Evolutionary conservation across 331 rosid genomes (phyloP).

Genomic region (Rosa hybrid): DNA sequence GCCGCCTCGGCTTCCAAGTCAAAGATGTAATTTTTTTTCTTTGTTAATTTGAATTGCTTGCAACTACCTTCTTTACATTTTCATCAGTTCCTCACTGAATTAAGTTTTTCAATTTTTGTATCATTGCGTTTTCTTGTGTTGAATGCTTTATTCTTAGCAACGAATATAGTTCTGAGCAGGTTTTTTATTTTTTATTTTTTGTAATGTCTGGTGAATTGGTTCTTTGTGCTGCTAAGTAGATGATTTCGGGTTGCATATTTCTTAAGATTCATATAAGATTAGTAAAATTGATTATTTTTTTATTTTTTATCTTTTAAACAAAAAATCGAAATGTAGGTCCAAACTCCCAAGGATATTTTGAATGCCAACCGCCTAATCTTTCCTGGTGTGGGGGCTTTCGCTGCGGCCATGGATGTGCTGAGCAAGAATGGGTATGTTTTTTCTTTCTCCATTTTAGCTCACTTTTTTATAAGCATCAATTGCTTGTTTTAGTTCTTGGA

Average conservation of each 20-base stretch:
- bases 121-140: background rate
- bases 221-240: background rate
- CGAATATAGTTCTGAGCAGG: background rate
- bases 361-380: slow-evolving; percentile 72
- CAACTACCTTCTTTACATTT: background rate
- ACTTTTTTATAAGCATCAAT: background rate
- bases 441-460: background rate
- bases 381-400: slow-evolving; percentile 97
- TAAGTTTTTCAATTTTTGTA: background rate
- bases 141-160: background rate
- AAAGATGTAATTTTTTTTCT: slow-evolving; percentile 59
- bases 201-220: background rate
- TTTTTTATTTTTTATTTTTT: background rate
- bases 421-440: slow-evolving; percentile 64
- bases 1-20: slow-evolving; percentile 74
- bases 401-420: slow-evolving; percentile 88
- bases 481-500: slow-evolving; percentile 15
- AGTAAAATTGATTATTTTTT: background rate
- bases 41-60: background rate
- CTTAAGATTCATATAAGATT: background rate
- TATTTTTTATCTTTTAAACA: background rate
- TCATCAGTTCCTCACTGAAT: background rate
- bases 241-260: background rate
- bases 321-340: slow-evolving; percentile 49
- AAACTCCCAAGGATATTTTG: slow-evolving; percentile 76